Percentiles rank a stretch among this genome's conserved stretches.
phyloP scores from a whole-genome alignment of 345 rosid species.

The Firmiana major region DNA sequence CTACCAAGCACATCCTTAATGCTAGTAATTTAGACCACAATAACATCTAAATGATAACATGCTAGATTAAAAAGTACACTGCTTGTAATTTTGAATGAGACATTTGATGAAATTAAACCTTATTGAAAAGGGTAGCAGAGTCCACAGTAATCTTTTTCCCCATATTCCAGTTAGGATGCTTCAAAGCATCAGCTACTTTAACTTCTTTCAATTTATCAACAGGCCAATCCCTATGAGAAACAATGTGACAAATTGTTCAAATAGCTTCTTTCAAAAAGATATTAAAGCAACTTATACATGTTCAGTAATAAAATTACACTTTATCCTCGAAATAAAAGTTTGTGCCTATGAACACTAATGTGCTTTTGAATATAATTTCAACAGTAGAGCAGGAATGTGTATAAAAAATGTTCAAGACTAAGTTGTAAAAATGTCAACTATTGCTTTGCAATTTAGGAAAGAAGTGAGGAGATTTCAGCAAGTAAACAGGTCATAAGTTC shows the following conservation, averaged over 20 bases:
- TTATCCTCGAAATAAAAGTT: too few species aligned
- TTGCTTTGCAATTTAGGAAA: too few species aligned
- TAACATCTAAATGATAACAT: neutral
- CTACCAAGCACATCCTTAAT: neutral
- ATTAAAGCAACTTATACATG: neutral
- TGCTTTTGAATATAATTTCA: too few species aligned
- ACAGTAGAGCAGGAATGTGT: too few species aligned
- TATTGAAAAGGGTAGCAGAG: conserved; percentile 95
- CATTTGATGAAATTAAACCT: conserved; percentile 40
- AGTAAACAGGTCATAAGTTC: too few species aligned
- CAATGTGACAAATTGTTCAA: conserved; percentile 19
- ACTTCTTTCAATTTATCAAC: conserved; percentile 89
- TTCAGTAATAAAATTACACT: too few species aligned
- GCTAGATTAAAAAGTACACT: conserved; percentile 1
- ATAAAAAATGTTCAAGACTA: too few species aligned
- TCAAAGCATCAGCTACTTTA: conserved; percentile 92
- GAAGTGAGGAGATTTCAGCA: too few species aligned
- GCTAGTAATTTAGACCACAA: neutral
- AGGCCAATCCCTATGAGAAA: conserved; percentile 68
- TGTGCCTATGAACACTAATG: too few species aligned
- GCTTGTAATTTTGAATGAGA: neutral
- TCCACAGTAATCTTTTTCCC: conserved; percentile 96
- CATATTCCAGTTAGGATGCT: conserved; percentile 97
- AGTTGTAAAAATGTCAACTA: too few species aligned
- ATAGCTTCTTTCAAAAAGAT: neutral